Evolutionary conservation across 176 grass and related monocot species (phyloP).

Genomic region (Phoenix roebelenii): DNA sequence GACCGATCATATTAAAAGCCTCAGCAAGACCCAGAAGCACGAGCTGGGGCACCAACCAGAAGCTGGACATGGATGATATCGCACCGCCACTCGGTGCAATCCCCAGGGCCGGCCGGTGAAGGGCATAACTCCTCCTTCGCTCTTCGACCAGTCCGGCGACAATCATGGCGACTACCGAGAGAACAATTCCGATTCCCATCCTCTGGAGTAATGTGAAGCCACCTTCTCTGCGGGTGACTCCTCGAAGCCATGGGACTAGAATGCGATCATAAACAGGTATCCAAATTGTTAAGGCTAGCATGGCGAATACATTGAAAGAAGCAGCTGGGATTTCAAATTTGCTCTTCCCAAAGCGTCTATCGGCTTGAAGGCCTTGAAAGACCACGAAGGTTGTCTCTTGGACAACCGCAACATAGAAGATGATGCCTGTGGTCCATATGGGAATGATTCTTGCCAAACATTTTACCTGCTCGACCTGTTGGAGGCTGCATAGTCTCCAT

Average conservation of each 20-base stretch:
- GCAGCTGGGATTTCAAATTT: constrained; percentile 43
- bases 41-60: constrained; percentile 61
- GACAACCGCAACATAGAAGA: constrained; percentile 34
- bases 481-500: constrained; percentile 50
- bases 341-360: constrained; percentile 25
- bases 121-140: constrained; percentile 16
- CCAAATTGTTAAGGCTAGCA: constrained; percentile 56
- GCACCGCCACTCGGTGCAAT: neutral
- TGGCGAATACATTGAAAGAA: constrained; percentile 51
- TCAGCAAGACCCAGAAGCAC: constrained; percentile 40
- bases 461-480: constrained; percentile 73
- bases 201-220: constrained; percentile 55
- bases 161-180: constrained; percentile 39
- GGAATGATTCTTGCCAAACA: constrained; percentile 54
- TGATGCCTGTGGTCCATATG: constrained; percentile 41
- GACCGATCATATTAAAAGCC: constrained; percentile 61
- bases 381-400: constrained; percentile 50
- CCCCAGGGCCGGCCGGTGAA: neutral
- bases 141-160: constrained; percentile 29
- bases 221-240: constrained; percentile 31
- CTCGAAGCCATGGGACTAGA: constrained; percentile 25
- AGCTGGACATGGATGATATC: constrained; percentile 33
- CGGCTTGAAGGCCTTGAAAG: constrained; percentile 42
- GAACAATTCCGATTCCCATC: constrained; percentile 55
- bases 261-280: constrained; percentile 60